Base-by-base conservation (phyloP, 352 stramenopile genomes). In the Globisporangium sylvaticum region DNA sequence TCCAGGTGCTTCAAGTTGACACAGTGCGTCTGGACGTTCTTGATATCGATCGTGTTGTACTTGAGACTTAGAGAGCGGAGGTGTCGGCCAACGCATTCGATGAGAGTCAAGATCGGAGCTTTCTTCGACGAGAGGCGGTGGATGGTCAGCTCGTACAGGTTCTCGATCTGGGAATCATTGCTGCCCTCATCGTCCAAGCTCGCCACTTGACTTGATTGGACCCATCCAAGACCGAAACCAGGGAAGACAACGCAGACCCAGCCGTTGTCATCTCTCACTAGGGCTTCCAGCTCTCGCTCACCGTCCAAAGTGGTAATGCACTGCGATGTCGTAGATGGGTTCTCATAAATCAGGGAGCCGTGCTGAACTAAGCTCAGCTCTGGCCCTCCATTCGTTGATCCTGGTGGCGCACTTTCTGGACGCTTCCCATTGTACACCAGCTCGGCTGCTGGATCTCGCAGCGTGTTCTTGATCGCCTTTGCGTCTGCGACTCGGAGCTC, bases 71-170 rank as follows among this genome's bases (percentile, higher is more conserved):
- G 42, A 4, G 27, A 37, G 20, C 58, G 25, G 24, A 64, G 39
- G 20, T 64, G 58, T 18, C 18, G 15, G 8, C 58, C 58, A 25
- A 64, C 25, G 20, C 58, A 54, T n/a, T 64, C 58, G 9, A 64
- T 9, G 14, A 64, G 58, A 4, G 24, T 37, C 25, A 39, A 54
- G 58, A 64, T 64, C 42, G 58, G 58, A 29, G 58, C 27, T 48
- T 54, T 64, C 39, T 64, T 64, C 8, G 58, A 64, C 4, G 58
- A 64, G 7, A 64, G 27, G 25, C 58, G 24, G 39, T 64, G 58
- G 25, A 55, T 42, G 24, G 58, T 56, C 39, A 64, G 58, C 18
- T 64, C 58, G 25, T 42, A 42, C 24, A 56, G 58, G 8, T 25
- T 60, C 8, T 60, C 54, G 20, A 27, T 44, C 20, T 60, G 29